A percentile compares a stretch with the other conserved stretches of the same genome.
These are phyloP conservation scores for Aspergillus sp. DNA, from an alignment of 2,329 filamentous ascomycete species.

Conservation along the genomic window DNA sequence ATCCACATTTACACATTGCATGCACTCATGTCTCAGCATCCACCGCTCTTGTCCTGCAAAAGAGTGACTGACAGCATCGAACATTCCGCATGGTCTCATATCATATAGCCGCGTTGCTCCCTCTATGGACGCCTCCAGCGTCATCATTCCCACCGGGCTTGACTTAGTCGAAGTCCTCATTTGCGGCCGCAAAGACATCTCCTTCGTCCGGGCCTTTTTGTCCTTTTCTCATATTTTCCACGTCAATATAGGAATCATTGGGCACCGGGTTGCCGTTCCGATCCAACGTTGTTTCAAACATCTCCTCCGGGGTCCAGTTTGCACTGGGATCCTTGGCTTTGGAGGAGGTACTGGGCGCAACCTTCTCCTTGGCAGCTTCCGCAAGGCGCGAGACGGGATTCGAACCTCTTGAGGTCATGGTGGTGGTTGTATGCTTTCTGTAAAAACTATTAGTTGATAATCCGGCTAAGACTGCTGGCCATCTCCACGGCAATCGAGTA, in stretches of 20 bases:
- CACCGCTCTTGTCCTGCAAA: neutral
- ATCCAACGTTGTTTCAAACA: constrained; percentile 34
- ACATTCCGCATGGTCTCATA: neutral
- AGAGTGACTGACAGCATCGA: neutral
- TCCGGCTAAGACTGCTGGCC: neutral
- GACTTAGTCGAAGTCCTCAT: constrained; percentile 32
- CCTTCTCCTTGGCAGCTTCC: constrained; percentile 10
- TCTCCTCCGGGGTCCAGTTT: constrained; percentile 31
- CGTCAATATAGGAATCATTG: constrained; percentile 30
- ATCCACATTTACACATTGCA: neutral
- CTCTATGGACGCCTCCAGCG: neutral
- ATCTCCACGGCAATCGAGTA: neutral
- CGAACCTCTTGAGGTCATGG: constrained; percentile 31
- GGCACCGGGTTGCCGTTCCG: constrained; percentile 34
- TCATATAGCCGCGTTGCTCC: neutral
- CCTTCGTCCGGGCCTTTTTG: constrained; percentile 24
- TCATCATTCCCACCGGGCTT: neutral
- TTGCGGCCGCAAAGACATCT: constrained; percentile 35
- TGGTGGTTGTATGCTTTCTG: constrained; percentile 7
- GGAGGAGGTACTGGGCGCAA: constrained; percentile 11
- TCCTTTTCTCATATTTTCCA: constrained; percentile 20
- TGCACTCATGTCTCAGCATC: neutral
- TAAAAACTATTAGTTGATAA: neutral
- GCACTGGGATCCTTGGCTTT: constrained; percentile 14
- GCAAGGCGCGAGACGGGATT: constrained; percentile 28